These are phyloP conservation scores for Globisporangium paroecandrum DNA, from an alignment of 352 stramenopile species.

Conservation along the genomic window DNA sequence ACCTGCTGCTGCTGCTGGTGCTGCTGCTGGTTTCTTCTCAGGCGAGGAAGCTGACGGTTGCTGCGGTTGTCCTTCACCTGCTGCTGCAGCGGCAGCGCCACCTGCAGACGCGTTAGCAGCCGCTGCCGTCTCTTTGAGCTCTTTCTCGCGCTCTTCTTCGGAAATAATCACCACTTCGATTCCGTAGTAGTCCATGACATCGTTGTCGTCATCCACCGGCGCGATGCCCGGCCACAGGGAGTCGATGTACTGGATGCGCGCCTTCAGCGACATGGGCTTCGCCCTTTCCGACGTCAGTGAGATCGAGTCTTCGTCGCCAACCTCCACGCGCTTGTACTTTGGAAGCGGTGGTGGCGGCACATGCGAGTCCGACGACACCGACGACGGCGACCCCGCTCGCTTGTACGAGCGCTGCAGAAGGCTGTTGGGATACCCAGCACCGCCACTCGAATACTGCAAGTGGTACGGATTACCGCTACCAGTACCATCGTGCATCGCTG, in stretches of 20 bases:
- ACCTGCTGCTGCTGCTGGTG: neutral
- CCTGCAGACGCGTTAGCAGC: too few species aligned
- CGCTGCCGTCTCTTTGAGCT: neutral
- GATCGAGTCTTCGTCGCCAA: constrained; percentile 44
- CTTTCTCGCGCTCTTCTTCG: constrained; percentile 40
- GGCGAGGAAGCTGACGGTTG: constrained; percentile 12
- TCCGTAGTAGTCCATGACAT: constrained; percentile 76
- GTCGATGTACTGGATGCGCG: constrained; percentile 61
- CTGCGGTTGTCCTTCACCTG: neutral
- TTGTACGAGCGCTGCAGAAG: constrained; percentile 15
- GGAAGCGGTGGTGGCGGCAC: constrained; percentile 23
- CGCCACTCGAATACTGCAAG: neutral
- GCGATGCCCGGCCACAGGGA: constrained; percentile 63
- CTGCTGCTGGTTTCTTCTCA: constrained; percentile 14
- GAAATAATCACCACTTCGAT: constrained; percentile 72
- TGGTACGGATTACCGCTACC: neutral
- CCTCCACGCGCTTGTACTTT: constrained; percentile 42
- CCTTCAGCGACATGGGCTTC: constrained; percentile 43
- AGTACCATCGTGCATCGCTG: neutral
- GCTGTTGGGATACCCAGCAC: constrained; percentile 4
- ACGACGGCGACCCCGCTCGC: constrained; percentile 14
- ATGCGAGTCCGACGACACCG: constrained; percentile 11
- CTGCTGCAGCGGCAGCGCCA: too few species aligned
- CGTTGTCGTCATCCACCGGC: constrained; percentile 60
- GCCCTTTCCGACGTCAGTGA: constrained; percentile 41